Base-by-base conservation (phyloP, 1,284 basidiomycete genomes). In the Cutaneotrichosporon curvatum region DNA sequence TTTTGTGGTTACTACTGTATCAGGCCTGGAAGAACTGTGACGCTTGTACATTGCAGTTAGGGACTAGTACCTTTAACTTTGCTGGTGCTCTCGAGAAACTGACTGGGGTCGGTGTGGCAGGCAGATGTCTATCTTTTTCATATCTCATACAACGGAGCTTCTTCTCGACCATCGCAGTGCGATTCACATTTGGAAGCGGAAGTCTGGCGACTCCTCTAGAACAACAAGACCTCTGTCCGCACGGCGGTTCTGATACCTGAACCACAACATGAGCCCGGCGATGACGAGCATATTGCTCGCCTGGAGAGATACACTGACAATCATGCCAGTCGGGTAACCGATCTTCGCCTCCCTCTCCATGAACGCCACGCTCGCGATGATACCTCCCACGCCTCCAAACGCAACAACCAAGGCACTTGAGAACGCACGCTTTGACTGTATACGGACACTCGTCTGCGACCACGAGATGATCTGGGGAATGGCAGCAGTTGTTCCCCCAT, bases 351-450 rank as follows among this genome's bases (percentile, higher is more conserved):
- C 47, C 16, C 34, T 35, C 36, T 54, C 20, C n/a, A 40, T 44
- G 40, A 54, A 54, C 19, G 32, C 15, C 18, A 43, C 45, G 2
- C 25, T 16, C 11, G 38, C 68, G 44, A 73, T 53, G 57, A 75
- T 73, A 45, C 73, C 74, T 21, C 74, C 74, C 32, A 74, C 53
- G 45, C 71, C 71, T 32, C 70, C 72, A 34, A 71, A 65, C 35
- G 61, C 65, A 40, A 73, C 66, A 37, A 69, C 62, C 33, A 72
- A 48, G 20, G 72, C 72, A 23, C 61, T 62, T n/a, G 60, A 57
- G 50, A 68, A 65, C 18, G 60, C 54, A 33, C 58, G 51, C 48
- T 74, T 74, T 18, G 64, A 63, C 51, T 74, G 67, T 16, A 61
- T 61, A 14, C 66, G 65, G 23, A 74, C 65, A 61, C 72, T 74